A percentile compares a stretch with the other conserved stretches of the same genome.
Conservation (phyloP, 768 basidiomycete genomes). For the Sistotremastrum niveocremeum region DNA sequence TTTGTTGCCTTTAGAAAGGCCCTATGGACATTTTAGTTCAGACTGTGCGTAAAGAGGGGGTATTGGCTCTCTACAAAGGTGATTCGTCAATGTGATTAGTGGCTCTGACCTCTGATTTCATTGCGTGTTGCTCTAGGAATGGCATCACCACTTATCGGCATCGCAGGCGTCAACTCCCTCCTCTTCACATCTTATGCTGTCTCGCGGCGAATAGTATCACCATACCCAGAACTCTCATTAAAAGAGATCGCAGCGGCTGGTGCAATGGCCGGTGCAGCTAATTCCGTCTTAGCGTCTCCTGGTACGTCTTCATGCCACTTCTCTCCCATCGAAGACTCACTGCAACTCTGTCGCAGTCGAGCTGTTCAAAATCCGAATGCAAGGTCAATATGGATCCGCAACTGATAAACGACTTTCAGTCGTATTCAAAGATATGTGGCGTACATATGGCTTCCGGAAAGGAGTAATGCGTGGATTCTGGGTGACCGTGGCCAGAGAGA, state of each 20-base stretch:
- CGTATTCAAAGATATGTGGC: slow-evolving; percentile 75
- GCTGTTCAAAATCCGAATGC: slow-evolving; percentile 98
- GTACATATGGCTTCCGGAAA: slow-evolving; percentile 67
- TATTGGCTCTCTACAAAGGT: slow-evolving; percentile 95
- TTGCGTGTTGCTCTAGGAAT: slow-evolving; percentile 41
- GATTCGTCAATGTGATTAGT: slow-evolving; percentile 3
- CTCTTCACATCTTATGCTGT: slow-evolving; percentile 85
- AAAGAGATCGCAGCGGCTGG: slow-evolving; percentile 75
- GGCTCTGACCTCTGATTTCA: neutral
- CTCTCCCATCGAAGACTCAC: neutral
- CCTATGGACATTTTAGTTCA: slow-evolving; percentile 82
- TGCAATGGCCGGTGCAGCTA: slow-evolving; percentile 83
- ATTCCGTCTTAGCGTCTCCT: slow-evolving; percentile 84
- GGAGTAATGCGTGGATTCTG: slow-evolving; percentile 97
- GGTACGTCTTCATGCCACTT: slow-evolving; percentile 26
- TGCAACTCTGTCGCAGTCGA: slow-evolving; percentile 45
- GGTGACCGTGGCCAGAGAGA: slow-evolving; percentile 90
- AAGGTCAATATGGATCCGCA: slow-evolving; percentile 79
- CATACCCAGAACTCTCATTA: slow-evolving; percentile 74
- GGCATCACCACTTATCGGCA: slow-evolving; percentile 81
- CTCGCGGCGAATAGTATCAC: slow-evolving; percentile 72
- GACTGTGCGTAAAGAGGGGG: slow-evolving; percentile 76
- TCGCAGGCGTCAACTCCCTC: slow-evolving; percentile 92
- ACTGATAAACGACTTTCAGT: slow-evolving; percentile 65
- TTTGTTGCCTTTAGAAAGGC: slow-evolving; percentile 48